Evolutionary conservation across 495 filamentous ascomycete species (phyloP).

Genomic region (Talaromyces thailandensis): DNA sequence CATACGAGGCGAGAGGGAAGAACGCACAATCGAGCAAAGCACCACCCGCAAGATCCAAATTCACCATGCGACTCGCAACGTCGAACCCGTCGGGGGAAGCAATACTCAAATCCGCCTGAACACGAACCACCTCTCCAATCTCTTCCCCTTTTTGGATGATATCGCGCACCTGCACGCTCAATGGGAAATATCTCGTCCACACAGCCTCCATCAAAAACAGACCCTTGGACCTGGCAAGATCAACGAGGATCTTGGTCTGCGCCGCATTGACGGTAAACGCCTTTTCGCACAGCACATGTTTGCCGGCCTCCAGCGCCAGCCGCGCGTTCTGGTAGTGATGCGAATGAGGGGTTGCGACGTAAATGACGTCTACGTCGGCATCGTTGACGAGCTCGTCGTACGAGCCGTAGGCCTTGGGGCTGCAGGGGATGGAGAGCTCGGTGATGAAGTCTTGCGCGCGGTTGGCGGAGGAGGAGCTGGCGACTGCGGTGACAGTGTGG

Average conservation of each 20-base stretch:
- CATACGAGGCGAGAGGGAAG: not conserved
- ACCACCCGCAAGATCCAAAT: conserved; percentile 77
- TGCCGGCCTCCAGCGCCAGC: conserved; percentile 72
- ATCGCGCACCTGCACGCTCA: conserved; percentile 66
- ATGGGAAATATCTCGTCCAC: conserved; percentile 88
- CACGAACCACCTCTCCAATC: conserved; percentile 71
- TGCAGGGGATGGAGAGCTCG: conserved; percentile 50
- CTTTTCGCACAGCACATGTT: conserved; percentile 90
- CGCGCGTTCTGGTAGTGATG: conserved; percentile 92
- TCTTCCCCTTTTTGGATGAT: conserved; percentile 53
- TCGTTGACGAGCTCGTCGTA: conserved; percentile 75
- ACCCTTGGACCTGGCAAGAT: conserved; percentile 68
- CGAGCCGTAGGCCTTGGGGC: conserved; percentile 68
- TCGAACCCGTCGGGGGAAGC: conserved; percentile 44
- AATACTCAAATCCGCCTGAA: conserved; percentile 61
- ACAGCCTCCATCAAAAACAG: conserved; percentile 95
- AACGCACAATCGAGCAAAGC: conserved; percentile 62
- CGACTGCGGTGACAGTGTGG: conserved; percentile 73
- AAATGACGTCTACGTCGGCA: conserved; percentile 75
- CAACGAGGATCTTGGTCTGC: conserved; percentile 66
- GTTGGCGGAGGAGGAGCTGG: conserved; percentile 64
- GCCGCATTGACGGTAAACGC: conserved; percentile 82
- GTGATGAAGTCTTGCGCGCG: conserved; percentile 66
- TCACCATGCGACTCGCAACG: conserved; percentile 69
- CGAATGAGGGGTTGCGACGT: conserved; percentile 89